Conservation (phyloP, 1,284 basidiomycete species). For the Cryptococcus sp. region DNA sequence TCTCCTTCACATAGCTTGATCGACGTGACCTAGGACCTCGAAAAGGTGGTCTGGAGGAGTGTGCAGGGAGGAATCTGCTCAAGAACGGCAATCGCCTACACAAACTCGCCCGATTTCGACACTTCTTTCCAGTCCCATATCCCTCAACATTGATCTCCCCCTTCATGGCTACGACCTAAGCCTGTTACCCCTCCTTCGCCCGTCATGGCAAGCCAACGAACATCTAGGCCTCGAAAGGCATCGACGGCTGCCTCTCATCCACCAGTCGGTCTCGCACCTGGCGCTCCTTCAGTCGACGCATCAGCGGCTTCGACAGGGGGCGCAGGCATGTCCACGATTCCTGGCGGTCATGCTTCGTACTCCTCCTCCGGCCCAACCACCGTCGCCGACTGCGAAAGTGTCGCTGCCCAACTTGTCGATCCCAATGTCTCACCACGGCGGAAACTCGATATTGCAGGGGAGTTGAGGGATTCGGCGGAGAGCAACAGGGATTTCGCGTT, state of each 20-base stretch:
- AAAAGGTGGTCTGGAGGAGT: too few species aligned
- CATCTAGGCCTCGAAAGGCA: constrained; percentile 33
- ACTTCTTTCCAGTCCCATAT: too few species aligned
- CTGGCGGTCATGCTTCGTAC: constrained; percentile 21
- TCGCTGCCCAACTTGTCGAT: constrained; percentile 38
- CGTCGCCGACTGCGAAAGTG: constrained; percentile 37
- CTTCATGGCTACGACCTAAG: too few species aligned
- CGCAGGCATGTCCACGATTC: constrained; percentile 23
- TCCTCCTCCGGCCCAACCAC: constrained; percentile 34
- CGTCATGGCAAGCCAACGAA: constrained; percentile 4
- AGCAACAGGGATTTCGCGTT: constrained; percentile 70
- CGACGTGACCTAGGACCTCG: too few species aligned
- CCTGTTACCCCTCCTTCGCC: too few species aligned
- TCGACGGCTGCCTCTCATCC: constrained; percentile 21
- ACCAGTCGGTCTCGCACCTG: neutral
- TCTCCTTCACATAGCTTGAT: too few species aligned
- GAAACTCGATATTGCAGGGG: constrained; percentile 52
- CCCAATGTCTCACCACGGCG: constrained; percentile 2
- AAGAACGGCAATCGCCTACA: too few species aligned
- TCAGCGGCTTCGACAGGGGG: constrained; percentile 25
- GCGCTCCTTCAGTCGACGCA: constrained; percentile 22
- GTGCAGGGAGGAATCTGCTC: too few species aligned
- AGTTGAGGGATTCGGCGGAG: constrained; percentile 83
- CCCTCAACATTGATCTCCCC: too few species aligned
- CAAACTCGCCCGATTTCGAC: too few species aligned